These are phyloP conservation scores for Kazachstania sp. DNA, from an alignment of 1,139 yeast species.

Conservation along the genomic window DNA sequence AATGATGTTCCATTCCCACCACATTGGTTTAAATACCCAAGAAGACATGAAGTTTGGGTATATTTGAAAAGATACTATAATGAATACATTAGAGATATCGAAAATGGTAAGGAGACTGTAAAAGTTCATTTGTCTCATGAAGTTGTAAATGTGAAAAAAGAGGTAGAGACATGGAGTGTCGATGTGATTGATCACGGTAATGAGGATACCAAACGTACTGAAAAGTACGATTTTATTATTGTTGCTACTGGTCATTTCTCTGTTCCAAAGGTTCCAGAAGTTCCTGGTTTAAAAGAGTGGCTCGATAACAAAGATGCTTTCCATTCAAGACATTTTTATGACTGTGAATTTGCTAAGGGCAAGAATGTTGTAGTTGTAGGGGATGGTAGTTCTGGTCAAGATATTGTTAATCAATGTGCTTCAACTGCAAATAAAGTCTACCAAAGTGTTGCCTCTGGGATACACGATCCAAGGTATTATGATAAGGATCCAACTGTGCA, in stretches of 20 bases:
- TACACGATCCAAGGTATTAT: constrained; percentile 20
- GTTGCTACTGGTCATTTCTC: constrained; percentile 50
- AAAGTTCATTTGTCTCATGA: constrained; percentile 13
- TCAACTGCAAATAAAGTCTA: constrained; percentile 36
- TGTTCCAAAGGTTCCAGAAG: constrained; percentile 42
- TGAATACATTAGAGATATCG: constrained; percentile 12
- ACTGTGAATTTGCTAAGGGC: constrained; percentile 38
- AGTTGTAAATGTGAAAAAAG: constrained; percentile 14
- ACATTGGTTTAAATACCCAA: constrained; percentile 18
- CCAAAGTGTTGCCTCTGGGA: constrained; percentile 34
- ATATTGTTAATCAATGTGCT: constrained; percentile 46
- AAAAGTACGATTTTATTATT: constrained; percentile 43
- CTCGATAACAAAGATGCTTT: constrained; percentile 40
- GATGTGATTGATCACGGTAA: constrained; percentile 3
- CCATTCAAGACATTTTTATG: constrained; percentile 55
- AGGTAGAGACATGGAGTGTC: constrained; percentile 16
- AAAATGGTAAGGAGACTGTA: constrained; percentile 7
- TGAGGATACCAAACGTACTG: constrained; percentile 13
- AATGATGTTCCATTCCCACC: constrained; percentile 23
- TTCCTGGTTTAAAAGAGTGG: constrained; percentile 40
- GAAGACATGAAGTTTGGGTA: constrained; percentile 19
- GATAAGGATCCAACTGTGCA: constrained; percentile 20
- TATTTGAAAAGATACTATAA: constrained; percentile 20
- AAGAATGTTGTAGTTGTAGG: constrained; percentile 50
- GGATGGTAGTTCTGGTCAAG: constrained; percentile 55